A percentile compares a stretch with the other conserved stretches of the same genome.
phyloP scores from a whole-genome alignment of 2,329 filamentous ascomycete species.

The Incumbomyces lentus region DNA sequence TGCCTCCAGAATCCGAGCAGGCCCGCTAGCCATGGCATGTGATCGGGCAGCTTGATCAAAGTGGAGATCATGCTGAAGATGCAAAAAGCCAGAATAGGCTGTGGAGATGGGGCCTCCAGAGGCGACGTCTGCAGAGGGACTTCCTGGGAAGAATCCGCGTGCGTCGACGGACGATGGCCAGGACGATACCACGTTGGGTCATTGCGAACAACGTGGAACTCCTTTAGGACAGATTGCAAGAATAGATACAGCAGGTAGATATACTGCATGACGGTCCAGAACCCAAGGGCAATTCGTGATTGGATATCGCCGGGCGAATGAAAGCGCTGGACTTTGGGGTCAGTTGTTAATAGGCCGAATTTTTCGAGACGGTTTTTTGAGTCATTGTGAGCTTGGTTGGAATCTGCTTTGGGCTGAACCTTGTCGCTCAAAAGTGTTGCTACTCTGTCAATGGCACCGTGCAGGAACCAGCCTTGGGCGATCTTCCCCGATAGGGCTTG shows the following conservation, averaged over 20 bases:
- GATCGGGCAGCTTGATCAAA: slow-evolving; percentile 60
- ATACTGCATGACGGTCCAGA: slow-evolving; percentile 45
- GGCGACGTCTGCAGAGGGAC: slow-evolving; percentile 19
- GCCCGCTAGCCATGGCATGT: slow-evolving; percentile 87
- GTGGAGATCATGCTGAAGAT: slow-evolving; percentile 64
- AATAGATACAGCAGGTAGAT: slow-evolving; percentile 46
- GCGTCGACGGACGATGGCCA: background rate
- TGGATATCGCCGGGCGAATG: slow-evolving; percentile 24
- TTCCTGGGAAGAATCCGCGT: slow-evolving; percentile 10
- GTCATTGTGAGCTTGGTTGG: slow-evolving; percentile 23
- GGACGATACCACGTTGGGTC: slow-evolving; percentile 45
- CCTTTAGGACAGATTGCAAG: slow-evolving; percentile 55
- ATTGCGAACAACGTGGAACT: slow-evolving; percentile 57
- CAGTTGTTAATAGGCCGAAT: slow-evolving; percentile 43
- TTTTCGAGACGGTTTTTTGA: slow-evolving; percentile 40
- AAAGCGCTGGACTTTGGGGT: slow-evolving; percentile 20
- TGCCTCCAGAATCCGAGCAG: slow-evolving; percentile 66
- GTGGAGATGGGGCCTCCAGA: slow-evolving; percentile 26
- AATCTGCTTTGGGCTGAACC: slow-evolving; percentile 25
- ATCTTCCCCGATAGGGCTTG: slow-evolving; percentile 69
- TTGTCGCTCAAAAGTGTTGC: slow-evolving; percentile 38
- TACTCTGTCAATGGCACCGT: slow-evolving; percentile 69
- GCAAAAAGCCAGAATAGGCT: slow-evolving; percentile 65
- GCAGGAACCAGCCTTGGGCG: slow-evolving; percentile 81
- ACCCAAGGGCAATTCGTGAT: slow-evolving; percentile 29